Evolutionary conservation across 2,329 filamentous ascomycete genomes (phyloP).

Genomic region (Alternaria arborescens): DNA sequence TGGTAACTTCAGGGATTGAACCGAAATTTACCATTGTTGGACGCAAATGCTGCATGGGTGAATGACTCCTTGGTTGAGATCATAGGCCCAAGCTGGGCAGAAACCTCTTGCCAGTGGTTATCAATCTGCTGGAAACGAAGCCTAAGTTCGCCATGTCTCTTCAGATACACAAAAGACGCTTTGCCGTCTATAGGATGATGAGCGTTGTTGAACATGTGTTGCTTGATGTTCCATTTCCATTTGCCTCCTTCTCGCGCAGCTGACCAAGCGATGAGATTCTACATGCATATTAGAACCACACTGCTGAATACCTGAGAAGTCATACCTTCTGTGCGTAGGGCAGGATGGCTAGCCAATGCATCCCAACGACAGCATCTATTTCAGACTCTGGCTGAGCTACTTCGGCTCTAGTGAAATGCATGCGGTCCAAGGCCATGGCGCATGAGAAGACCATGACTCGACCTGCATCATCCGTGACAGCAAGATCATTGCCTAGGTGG

Average conservation of each 20-base stretch:
- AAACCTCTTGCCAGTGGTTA: constrained; percentile 74
- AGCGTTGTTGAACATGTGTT: constrained; percentile 73
- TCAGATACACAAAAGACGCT: constrained; percentile 79
- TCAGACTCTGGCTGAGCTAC: constrained; percentile 77
- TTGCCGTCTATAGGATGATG: constrained; percentile 75
- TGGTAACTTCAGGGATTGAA: background rate
- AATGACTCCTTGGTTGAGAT: constrained; percentile 65
- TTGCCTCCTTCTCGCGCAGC: constrained; percentile 53
- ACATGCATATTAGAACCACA: constrained; percentile 10
- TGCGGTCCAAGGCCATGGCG: constrained; percentile 75
- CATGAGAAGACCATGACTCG: constrained; percentile 78
- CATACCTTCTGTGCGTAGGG: constrained; percentile 52
- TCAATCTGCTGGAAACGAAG: constrained; percentile 81
- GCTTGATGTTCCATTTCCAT: constrained; percentile 75
- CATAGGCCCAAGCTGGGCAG: constrained; percentile 77
- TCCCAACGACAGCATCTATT: constrained; percentile 78
- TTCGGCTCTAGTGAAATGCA: constrained; percentile 69
- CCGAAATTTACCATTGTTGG: constrained; percentile 75
- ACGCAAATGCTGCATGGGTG: constrained; percentile 55
- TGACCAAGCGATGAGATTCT: constrained; percentile 52
- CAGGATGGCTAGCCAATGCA: constrained; percentile 76
- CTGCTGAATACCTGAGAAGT: background rate
- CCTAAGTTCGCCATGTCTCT: constrained; percentile 75
- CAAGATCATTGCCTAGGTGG: constrained; percentile 78
- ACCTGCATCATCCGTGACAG: constrained; percentile 81